phyloP scores from a whole-genome alignment of 768 basidiomycete genomes.

The Trametes cubensis region DNA sequence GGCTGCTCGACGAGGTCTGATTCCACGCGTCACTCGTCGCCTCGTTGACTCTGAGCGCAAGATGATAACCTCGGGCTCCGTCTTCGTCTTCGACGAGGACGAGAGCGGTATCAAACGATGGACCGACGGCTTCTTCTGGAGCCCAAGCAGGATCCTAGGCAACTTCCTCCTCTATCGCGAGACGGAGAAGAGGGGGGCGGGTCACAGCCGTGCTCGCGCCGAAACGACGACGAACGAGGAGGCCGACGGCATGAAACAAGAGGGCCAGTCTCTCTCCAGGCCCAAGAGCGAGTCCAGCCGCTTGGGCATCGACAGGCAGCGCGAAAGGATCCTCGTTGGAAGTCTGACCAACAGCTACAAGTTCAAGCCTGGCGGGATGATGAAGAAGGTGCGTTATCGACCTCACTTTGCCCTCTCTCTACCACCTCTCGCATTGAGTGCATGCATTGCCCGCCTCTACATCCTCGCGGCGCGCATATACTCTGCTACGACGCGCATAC shows the following conservation, averaged over 20 bases:
- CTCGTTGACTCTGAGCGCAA: slow-evolving; percentile 90
- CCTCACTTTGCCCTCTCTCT: not conserved
- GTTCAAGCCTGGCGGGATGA: slow-evolving; percentile 90
- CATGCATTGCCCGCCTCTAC: not conserved
- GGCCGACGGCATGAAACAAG: slow-evolving; percentile 30
- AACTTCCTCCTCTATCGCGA: slow-evolving; percentile 97
- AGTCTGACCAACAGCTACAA: slow-evolving; percentile 92
- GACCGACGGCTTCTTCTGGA: slow-evolving; percentile 98
- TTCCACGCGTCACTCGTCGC: slow-evolving; percentile 89
- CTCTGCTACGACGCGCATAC: too few relatives aligned
- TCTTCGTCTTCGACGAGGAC: slow-evolving; percentile 97
- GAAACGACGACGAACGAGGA: slow-evolving; percentile 49
- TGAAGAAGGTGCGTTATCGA: slow-evolving; percentile 83
- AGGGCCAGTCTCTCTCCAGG: slow-evolving; percentile 56
- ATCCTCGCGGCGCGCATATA: not conserved
- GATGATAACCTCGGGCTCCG: slow-evolving; percentile 91
- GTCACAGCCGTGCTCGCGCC: slow-evolving; percentile 55
- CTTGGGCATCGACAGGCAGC: slow-evolving; percentile 62
- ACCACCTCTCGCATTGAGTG: too few relatives aligned
- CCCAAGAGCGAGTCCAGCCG: slow-evolving; percentile 57
- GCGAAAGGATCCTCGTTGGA: slow-evolving; percentile 83
- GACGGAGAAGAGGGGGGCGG: slow-evolving; percentile 79
- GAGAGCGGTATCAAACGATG: slow-evolving; percentile 97
- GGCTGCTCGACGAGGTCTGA: slow-evolving; percentile 85
- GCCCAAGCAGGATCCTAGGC: slow-evolving; percentile 87